Percentiles rank a stretch among this genome's conserved stretches.
Conservation (phyloP, 225 moss, liverwort and hornwort species). For the Takakia lepidozioides region DNA sequence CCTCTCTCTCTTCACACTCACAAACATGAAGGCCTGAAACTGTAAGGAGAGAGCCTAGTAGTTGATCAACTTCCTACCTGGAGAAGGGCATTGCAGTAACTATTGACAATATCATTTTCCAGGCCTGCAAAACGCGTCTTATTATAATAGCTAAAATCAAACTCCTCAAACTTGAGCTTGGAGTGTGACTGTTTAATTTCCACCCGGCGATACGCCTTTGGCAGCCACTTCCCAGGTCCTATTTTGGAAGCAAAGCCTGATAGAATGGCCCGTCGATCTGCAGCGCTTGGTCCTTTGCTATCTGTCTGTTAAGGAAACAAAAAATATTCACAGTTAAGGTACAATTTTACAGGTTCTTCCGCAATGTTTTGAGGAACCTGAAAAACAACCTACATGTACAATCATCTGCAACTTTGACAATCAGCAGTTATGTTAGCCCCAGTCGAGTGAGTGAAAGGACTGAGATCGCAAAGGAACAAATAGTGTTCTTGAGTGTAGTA, state of each 20-base stretch:
- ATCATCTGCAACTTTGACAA: too few relatives aligned
- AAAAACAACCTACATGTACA: too few relatives aligned
- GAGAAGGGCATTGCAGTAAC: constrained; percentile 66
- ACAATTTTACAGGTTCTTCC: too few relatives aligned
- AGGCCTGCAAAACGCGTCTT: constrained; percentile 67
- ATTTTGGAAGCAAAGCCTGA: constrained; percentile 23
- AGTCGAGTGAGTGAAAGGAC: too few relatives aligned
- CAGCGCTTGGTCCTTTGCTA: constrained; percentile 28
- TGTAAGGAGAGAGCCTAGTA: background rate
- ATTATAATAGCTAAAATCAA: constrained; percentile 67
- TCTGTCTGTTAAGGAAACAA: too few relatives aligned
- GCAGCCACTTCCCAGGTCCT: constrained; percentile 41
- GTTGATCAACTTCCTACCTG: constrained; percentile 26
- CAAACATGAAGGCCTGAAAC: too few relatives aligned
- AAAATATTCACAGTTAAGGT: too few relatives aligned
- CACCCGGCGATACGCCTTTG: constrained; percentile 55
- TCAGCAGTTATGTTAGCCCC: too few relatives aligned
- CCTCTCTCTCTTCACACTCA: too few relatives aligned
- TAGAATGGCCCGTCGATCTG: constrained; percentile 20
- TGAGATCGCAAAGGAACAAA: too few relatives aligned
- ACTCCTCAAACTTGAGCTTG: constrained; percentile 64
- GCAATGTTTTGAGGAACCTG: too few relatives aligned
- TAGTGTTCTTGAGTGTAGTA: too few relatives aligned
- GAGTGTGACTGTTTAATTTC: constrained; percentile 63
- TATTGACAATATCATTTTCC: constrained; percentile 63